A percentile compares a stretch with the other conserved stretches of the same genome.
phyloP scores from a whole-genome alignment of 1,139 yeast genomes.

The Candida tetrigidarum region DNA sequence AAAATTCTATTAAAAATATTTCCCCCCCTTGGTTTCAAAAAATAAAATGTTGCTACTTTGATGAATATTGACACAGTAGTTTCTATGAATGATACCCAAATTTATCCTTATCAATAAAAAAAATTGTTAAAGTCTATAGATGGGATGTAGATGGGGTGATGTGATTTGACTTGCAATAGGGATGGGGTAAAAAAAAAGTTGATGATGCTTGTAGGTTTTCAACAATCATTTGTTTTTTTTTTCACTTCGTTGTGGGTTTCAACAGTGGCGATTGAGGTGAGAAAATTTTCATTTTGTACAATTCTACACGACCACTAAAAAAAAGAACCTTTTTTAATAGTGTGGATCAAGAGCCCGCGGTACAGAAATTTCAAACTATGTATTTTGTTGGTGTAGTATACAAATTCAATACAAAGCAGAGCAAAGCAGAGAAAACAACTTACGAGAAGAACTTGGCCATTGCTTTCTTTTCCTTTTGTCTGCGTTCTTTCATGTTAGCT shows the following conservation, averaged over 20 bases:
- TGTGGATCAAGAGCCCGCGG: no score
- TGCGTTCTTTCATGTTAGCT: slow-evolving; percentile 53
- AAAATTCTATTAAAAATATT: background rate
- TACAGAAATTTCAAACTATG: no score
- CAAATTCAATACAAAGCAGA: no score
- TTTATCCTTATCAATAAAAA: background rate
- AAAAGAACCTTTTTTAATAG: no score
- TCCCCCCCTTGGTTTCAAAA: background rate
- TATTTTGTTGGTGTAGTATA: no score
- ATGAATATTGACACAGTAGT: background rate
- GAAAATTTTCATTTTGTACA: slow-evolving; percentile 6
- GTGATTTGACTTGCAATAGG: slow-evolving; percentile 6
- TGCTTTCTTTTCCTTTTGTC: slow-evolving; percentile 79
- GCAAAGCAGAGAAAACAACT: no score
- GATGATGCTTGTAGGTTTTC: background rate
- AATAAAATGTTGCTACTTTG: background rate
- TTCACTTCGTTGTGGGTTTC: background rate
- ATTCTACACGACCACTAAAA: slow-evolving; percentile 33
- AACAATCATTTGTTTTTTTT: background rate
- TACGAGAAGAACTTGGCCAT: slow-evolving; percentile 73
- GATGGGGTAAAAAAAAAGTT: background rate
- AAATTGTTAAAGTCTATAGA: background rate
- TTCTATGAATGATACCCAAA: no score
- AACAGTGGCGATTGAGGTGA: slow-evolving; percentile 7
- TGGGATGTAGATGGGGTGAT: background rate